A percentile compares a stretch with the other conserved stretches of the same genome.
Conservation (phyloP, 2,329 filamentous ascomycete genomes). For the Anthostomella pinea region DNA sequence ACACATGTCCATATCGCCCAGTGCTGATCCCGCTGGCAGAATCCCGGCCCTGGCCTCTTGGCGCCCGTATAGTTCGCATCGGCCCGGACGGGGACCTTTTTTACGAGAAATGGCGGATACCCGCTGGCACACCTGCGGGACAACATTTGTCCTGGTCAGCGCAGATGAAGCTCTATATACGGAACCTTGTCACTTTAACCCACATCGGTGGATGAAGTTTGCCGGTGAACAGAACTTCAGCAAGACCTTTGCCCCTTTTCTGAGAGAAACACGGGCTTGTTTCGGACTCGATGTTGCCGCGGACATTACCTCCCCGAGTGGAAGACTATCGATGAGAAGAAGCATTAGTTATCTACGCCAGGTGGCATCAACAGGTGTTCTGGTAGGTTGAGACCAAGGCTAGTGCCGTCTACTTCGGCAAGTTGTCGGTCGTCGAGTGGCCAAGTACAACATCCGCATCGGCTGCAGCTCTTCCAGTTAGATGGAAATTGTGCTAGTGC, state of each 20-base stretch:
- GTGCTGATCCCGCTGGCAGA: slow-evolving; percentile 70
- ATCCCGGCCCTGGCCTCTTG: no score
- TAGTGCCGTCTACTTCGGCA: no score
- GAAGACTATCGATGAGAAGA: no score
- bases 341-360: no score
- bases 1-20: slow-evolving; percentile 75
- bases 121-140: slow-evolving; percentile 26
- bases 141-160: slow-evolving; percentile 25
- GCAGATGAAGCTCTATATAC: slow-evolving; percentile 22
- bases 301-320: no score
- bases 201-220: slow-evolving; percentile 28
- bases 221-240: slow-evolving; percentile 11
- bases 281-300: no score
- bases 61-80: slow-evolving; percentile 40
- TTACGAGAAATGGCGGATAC: slow-evolving; percentile 23
- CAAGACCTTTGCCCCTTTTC: slow-evolving; percentile 24
- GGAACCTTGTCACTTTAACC: slow-evolving; percentile 19
- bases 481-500: no score
- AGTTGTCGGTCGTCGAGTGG: no score
- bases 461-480: no score
- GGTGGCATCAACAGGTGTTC: no score
- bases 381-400: no score
- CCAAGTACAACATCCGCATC: no score
- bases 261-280: slow-evolving; percentile 19
- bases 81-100: slow-evolving; percentile 31